Evolutionary conservation across 2,329 filamentous ascomycete species (phyloP), one percentile per base, ranked within the genome.

Genomic region (Fusarium torreyae): DNA sequence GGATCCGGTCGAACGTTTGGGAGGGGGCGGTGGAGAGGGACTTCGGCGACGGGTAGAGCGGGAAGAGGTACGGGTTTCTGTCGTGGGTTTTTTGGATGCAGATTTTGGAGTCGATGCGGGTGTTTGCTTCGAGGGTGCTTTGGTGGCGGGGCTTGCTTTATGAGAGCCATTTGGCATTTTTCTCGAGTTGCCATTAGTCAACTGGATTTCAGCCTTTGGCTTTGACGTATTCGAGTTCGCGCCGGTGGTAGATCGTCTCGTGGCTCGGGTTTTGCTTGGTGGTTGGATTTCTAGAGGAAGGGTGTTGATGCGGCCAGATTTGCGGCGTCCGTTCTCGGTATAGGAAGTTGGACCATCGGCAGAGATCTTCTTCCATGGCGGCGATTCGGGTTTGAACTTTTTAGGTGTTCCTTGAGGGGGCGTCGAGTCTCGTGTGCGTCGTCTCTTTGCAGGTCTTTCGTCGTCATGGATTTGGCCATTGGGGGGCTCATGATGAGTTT

Each of bases 311-410:
- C 89, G 86, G 40, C 88, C 88, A 22, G 89, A 92, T 75, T 89
- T 91, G 63, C 89, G 86, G 68, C 86, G 86, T 49, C 92, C 93
- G 87, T 86, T 92, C 81, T 86, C 88, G 45, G 92, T 87, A 77
- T 97, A 94, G 1, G 92, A 92, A 5, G 95, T 96, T 22, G 96
- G 96, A 0, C 96, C 96, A 28, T 97, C 92, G 40, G 92, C 93
- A 62, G 87, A 87, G 67, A 92, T 87, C 75, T 89, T 93, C 83
- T 96, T 98, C 96, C 96, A 99, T 22, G 96, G 96, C 70, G 96
- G 96, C 68, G 95, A 98, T 63, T 87, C 85, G 54, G 83, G 82
- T 57, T 81, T 82, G 1, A 68, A 63, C 62, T 81, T 90, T 84
- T 62, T 71, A 9, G 63, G 54, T 14, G 74, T 60, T 61, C 78